phyloP scores from a whole-genome alignment of 805 yeast species.

The Teunomyces tritomae region DNA sequence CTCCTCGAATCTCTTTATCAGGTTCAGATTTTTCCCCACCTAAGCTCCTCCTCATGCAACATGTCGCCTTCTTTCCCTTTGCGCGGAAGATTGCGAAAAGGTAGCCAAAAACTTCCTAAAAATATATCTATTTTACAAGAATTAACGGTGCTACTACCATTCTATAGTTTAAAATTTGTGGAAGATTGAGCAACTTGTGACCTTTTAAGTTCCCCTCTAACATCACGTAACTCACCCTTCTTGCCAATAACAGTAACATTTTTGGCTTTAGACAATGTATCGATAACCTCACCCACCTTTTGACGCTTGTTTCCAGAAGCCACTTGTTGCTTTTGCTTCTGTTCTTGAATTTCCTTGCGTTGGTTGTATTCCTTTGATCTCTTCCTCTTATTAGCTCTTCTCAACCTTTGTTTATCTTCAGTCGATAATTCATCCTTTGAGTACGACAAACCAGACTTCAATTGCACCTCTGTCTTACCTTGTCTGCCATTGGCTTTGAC shows the following conservation, averaged over 20 bases:
- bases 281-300: slow-evolving; percentile 61
- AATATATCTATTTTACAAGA: background rate
- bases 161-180: slow-evolving; percentile 25
- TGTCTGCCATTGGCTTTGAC: slow-evolving; percentile 24
- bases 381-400: slow-evolving; percentile 84
- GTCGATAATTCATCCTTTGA: slow-evolving; percentile 78
- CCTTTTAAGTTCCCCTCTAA: slow-evolving; percentile 63
- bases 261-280: slow-evolving; percentile 67
- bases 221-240: slow-evolving; percentile 72
- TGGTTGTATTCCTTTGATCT: slow-evolving; percentile 54
- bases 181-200: slow-evolving; percentile 31
- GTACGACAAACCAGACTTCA: slow-evolving; percentile 76
- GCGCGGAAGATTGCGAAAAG: background rate
- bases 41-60: background rate
- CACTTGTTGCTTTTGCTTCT: slow-evolving; percentile 24
- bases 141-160: slow-evolving; percentile 12
- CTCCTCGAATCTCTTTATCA: background rate
- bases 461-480: slow-evolving; percentile 54
- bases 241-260: slow-evolving; percentile 77
- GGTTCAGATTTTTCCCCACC: background rate
- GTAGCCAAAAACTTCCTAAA: background rate
- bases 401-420: slow-evolving; percentile 81
- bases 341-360: slow-evolving; percentile 26
- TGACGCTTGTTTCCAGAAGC: slow-evolving; percentile 44
- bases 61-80: background rate